Evolutionary conservation across 148 eudicot species (phyloP), one percentile per base, ranked within the genome.

Genomic region (Cornus florida): DNA sequence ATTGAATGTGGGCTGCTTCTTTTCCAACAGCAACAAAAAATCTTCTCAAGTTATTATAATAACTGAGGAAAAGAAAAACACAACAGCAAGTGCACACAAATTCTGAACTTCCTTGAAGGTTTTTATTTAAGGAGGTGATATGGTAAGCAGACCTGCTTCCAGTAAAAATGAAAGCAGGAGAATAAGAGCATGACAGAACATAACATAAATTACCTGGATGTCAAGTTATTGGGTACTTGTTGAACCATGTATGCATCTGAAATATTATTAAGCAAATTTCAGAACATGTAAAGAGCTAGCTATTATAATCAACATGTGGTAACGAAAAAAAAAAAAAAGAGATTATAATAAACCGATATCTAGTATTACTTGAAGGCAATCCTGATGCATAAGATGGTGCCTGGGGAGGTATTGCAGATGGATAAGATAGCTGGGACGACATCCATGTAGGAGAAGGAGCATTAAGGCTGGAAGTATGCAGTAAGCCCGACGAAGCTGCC

Each of bases 191-290:
- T 14, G 62, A 23, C 28, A 66, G 5, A 78, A 38, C 19, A 60
- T 28, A 39, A 12, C 39, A 73, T 22, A 73, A 57, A 59, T 86
- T 88, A 95, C 98, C 98, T 86, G 23, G 87, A 83, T 69, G 81
- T 75, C 75, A 86, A 75, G 81, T 91, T 88, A 28, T 78, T 72
- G 59, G 90, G 83, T 31, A 79, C 73, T 73, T 84, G 95, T 75
- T 92, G 94, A 79, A 88, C 91, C 86, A 85, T 75, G 81, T 84
- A 90, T 80, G 87, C 41, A 77, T 90, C 98, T 95, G 95, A 81
- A 32, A 77, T 38, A 60, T 75, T 69, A 60, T 69, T 24, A 69
- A 81, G 60, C 50, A 70, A 57, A 38, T 35, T 59, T 80, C 72
- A 81, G 62, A 66, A 78, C 57, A 66, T 48, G 77, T 62, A 28